phyloP scores from a whole-genome alignment of 2,329 filamentous ascomycete species.

The Chaetomiaceae sp. region DNA sequence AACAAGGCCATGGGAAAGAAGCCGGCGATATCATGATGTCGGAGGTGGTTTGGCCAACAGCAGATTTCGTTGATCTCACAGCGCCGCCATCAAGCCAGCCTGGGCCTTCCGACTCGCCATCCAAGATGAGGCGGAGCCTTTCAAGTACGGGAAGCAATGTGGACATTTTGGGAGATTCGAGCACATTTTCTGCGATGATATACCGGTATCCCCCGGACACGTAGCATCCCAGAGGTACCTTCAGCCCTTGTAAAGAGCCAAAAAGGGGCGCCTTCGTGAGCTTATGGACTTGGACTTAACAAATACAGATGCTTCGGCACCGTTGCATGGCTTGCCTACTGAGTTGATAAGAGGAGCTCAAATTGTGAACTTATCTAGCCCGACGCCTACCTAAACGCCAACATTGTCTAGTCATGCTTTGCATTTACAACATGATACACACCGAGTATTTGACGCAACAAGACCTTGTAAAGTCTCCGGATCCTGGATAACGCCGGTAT shows the following conservation, averaged over 20 bases:
- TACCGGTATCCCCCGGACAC: neutral
- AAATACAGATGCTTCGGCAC: neutral
- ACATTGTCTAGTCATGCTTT: neutral
- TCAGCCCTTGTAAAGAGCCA: neutral
- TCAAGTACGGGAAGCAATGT: neutral
- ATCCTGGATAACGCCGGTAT: too few relatives aligned
- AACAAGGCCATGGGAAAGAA: neutral
- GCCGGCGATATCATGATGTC: neutral
- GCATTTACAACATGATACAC: too few relatives aligned
- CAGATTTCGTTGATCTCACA: conserved; percentile 9
- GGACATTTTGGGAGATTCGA: neutral
- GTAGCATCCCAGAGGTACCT: neutral
- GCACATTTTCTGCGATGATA: neutral
- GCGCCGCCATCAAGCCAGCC: conserved; percentile 11
- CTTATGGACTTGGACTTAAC: neutral
- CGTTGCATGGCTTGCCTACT: too few relatives aligned
- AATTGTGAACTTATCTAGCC: too few relatives aligned
- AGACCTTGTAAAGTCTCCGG: too few relatives aligned
- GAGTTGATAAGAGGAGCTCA: too few relatives aligned
- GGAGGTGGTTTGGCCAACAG: neutral
- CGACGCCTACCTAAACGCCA: too few relatives aligned
- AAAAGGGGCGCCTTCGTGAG: neutral
- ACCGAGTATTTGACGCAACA: too few relatives aligned
- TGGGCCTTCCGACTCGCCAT: neutral
- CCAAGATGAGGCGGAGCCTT: neutral